A percentile compares a stretch with the other conserved stretches of the same genome.
phyloP scores from a whole-genome alignment of 352 stramenopile genomes.

The Bremia lactucae region DNA sequence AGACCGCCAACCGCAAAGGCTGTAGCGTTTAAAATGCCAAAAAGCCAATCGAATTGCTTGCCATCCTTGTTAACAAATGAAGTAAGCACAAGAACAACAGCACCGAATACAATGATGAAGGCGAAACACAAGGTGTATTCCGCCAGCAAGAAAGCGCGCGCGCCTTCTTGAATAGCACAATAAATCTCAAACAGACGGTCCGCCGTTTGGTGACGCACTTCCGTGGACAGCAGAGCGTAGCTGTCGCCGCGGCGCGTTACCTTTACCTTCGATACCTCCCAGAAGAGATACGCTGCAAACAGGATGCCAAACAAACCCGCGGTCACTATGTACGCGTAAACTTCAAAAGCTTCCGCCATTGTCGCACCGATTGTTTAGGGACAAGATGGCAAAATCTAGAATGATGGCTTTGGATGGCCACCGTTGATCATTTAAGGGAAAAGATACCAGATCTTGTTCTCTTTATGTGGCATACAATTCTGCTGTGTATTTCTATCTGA shows the following conservation, averaged over 20 bases:
- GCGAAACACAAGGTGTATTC: constrained; percentile 98
- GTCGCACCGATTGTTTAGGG: constrained; percentile 2
- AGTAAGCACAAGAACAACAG: constrained; percentile 85
- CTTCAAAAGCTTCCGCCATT: constrained; percentile 54
- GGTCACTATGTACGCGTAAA: constrained; percentile 52
- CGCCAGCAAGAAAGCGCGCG: constrained; percentile 94
- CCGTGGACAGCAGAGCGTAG: constrained; percentile 64
- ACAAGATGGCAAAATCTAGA: constrained; percentile 60
- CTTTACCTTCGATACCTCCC: constrained; percentile 84
- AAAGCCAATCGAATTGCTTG: constrained; percentile 78
- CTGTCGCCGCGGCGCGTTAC: constrained; percentile 75
- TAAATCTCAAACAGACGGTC: constrained; percentile 89
- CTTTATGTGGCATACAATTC: constrained; percentile 32
- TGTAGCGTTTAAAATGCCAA: constrained; percentile 90
- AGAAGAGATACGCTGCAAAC: constrained; percentile 80
- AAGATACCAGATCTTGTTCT: constrained; percentile 19
- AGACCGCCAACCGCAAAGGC: constrained; percentile 96
- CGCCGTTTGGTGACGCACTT: constrained; percentile 72
- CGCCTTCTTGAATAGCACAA: constrained; percentile 94
- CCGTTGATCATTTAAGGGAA: background rate
- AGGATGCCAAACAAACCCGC: constrained; percentile 66
- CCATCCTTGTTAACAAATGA: constrained; percentile 85
- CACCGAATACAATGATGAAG: constrained; percentile 90
- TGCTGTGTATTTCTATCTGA: constrained; percentile 9
- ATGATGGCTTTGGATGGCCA: constrained; percentile 34